Evolutionary conservation across 169 alveolate genomes (phyloP).

Genomic region (Cyclospora cayetanensis): DNA sequence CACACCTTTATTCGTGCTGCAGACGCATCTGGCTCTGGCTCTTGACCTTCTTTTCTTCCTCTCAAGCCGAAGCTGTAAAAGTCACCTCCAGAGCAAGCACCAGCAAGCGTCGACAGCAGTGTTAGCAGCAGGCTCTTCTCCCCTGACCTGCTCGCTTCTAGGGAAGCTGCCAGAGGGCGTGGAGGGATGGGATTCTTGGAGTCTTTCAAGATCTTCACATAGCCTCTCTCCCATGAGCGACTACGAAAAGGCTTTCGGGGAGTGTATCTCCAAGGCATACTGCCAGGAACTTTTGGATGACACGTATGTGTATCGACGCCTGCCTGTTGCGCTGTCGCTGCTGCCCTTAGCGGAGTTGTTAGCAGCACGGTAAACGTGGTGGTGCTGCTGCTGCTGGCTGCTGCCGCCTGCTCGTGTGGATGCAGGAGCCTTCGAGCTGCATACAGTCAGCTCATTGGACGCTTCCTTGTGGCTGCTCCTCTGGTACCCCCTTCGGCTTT

Average conservation of each 20-base stretch:
- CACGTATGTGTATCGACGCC: not conserved
- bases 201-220: not conserved
- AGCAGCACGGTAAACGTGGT: not conserved
- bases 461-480: constrained; percentile 18
- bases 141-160: not conserved
- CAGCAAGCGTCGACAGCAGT: not conserved
- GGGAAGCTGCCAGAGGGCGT: not conserved
- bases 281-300: not conserved
- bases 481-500: constrained; percentile 19
- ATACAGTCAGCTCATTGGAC: constrained; percentile 21
- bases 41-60: not conserved
- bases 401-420: not conserved
- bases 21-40: not conserved
- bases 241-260: not conserved
- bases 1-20: constrained; percentile 12
- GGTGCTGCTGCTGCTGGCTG: not conserved
- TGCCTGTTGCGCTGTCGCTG: not conserved
- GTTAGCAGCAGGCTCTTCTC: not conserved
- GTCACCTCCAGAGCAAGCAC: not conserved
- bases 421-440: constrained; percentile 28
- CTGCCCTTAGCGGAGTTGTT: not conserved
- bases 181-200: constrained; percentile 1
- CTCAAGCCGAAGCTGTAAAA: constrained; percentile 9
- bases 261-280: constrained; percentile 26
- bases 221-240: not conserved